Base-by-base conservation (phyloP, 345 rosid species). In the Lepidium aucheri region DNA sequence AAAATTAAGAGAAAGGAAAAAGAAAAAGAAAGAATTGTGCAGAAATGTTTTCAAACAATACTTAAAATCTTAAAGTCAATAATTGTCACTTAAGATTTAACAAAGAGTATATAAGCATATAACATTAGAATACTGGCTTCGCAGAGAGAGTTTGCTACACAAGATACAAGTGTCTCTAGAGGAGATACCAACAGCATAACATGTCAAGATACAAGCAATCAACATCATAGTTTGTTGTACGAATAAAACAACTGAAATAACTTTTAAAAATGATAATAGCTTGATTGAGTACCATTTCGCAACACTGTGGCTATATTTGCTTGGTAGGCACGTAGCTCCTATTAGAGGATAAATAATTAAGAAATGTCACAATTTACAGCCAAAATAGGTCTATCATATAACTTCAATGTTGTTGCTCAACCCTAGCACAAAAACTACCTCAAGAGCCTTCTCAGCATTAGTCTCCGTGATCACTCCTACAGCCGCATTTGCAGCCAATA, bases 261-360 rank as follows among this genome's bases (percentile, higher is more conserved):
- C 22, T 20, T 20, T 20, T 1, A 20, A 20, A n/a, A n/a, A n/a
- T n/a, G n/a, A 2, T 20, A 20, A 20, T 20, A 10, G 9, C 68
- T 34, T 10, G 9, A 45, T 2, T 57, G 13, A 8, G 75, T 88
- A 91, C 99, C 99, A 87, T 90, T 90, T 74, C 99, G 88, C 57
- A 86, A 76, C 58, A 94, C 93, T 40, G 95, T 94, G 2, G 99
- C 99, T 71, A 77, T 83, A 76, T 94, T 96, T 77, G 99, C 99
- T 85, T 94, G 99, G 76, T 94, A 94, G 59, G 99, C 99, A 46
- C 97, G 97, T 64, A 94, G 63, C 75, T 94, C 99, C 99, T 94
- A 73, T 72, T 83, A 66, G 39, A 77, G 6, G 60, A 73, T 14
- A 47, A 70, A 32, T 54, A 35, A 41, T 53, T 74, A 49, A 41